Base-by-base conservation (phyloP, 768 basidiomycete species). In the Leccinum subgranulosum region DNA sequence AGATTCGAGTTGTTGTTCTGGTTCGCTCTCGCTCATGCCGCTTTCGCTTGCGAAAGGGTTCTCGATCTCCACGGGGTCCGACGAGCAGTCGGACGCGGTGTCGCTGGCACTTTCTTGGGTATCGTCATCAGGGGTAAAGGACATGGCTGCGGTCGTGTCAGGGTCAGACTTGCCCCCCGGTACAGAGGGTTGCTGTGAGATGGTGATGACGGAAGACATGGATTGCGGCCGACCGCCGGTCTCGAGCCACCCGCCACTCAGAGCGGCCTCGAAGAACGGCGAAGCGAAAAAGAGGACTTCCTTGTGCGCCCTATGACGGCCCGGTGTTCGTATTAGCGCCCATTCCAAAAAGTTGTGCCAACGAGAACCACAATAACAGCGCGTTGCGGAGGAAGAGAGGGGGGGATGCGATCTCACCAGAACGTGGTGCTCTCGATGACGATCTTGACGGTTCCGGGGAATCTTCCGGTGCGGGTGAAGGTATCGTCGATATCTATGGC, bases 231-330 rank as follows among this genome's bases (percentile, higher is more conserved):
- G 81, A 33, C 86, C 88, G 6, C 86, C 88, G 6, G 88, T 94
- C 74, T 96, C 94, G 12, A 90, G 89, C 94, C 94, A 96, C 66
- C 90, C 84, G 8, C 94, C 94, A 64, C 91, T 91, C 49, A 96
- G 76, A 9, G 92, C 87, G 17, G 91, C 92, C 72, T 94, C 88
- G 71, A 96, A 96, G 79, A 96, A 96, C 0, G 94, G 92, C n/a
- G 92, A 94, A 4, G 93, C 89, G 68, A 94, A 96, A 73, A 87
- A 89, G 6, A 96, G 76, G 28, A 96, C 84, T 68, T 95, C 93
- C 70, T 92, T 94, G 74, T 96, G 94, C 1, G 89, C 88, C 91
- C 91, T 93, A 67, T 47, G 29, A 34, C 34, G 15, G 29, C 12
- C 11, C 46, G 39, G 51, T 54, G 14, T n/a, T 4, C 51, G 23